Conservation (phyloP, 2,329 filamentous ascomycete species). For the Cordyceps cicadae region DNA sequence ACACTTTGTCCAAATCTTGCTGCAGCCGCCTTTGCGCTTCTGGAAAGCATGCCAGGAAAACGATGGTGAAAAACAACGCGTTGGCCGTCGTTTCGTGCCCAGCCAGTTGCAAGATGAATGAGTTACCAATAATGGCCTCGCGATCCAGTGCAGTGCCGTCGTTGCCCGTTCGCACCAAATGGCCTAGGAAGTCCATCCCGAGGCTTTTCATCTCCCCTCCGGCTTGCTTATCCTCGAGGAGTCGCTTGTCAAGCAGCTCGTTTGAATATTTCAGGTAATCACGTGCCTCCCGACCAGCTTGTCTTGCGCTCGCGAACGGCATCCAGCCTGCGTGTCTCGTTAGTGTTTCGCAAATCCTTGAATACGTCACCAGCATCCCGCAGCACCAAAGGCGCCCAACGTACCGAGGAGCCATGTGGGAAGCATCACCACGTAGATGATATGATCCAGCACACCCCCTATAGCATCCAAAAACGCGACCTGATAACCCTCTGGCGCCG, state of each 20-base stretch:
- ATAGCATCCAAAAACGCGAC: slow-evolving; percentile 60
- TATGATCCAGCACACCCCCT: slow-evolving; percentile 51
- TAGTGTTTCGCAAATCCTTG: neutral
- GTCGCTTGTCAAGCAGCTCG: slow-evolving; percentile 57
- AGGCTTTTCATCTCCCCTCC: slow-evolving; percentile 29
- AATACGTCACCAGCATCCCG: too few relatives aligned
- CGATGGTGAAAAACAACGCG: slow-evolving; percentile 60
- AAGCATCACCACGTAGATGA: slow-evolving; percentile 52
- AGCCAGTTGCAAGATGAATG: slow-evolving; percentile 60
- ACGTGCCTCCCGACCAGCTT: slow-evolving; percentile 44
- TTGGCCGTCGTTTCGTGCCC: slow-evolving; percentile 78
- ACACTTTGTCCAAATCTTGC: slow-evolving; percentile 56
- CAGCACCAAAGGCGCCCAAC: slow-evolving; percentile 15
- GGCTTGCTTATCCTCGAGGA: slow-evolving; percentile 30
- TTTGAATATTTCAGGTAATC: slow-evolving; percentile 65
- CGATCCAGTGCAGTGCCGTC: slow-evolving; percentile 39
- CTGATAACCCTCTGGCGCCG: slow-evolving; percentile 44
- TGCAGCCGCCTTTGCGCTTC: slow-evolving; percentile 58
- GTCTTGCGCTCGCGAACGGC: slow-evolving; percentile 43
- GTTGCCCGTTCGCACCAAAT: slow-evolving; percentile 34
- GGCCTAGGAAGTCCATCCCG: slow-evolving; percentile 46
- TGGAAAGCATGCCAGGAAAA: slow-evolving; percentile 59
- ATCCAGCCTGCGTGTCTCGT: slow-evolving; percentile 27
- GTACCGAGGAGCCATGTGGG: slow-evolving; percentile 48
- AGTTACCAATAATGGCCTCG: slow-evolving; percentile 64